These are phyloP conservation scores for Eucalyptus guilfoylei DNA, from an alignment of 345 rosid genomes.

Conservation along the genomic window DNA sequence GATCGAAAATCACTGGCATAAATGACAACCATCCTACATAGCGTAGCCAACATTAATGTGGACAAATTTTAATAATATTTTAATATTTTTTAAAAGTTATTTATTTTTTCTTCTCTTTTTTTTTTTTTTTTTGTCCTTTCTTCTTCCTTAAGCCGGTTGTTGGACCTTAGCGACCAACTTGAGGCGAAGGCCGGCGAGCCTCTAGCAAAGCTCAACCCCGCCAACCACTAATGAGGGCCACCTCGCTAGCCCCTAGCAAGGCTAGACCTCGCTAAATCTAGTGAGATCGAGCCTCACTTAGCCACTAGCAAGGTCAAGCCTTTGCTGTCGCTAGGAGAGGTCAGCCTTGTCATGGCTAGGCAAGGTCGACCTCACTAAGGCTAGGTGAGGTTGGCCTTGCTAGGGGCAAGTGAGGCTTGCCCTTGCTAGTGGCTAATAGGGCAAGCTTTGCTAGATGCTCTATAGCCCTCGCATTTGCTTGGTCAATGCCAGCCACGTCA, in stretches of 20 bases:
- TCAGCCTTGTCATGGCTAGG: accelerated
- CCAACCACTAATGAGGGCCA: accelerated
- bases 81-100: too few relatives aligned
- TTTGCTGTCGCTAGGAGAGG: too few relatives aligned
- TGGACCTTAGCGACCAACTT: neutral
- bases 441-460: neutral
- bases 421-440: neutral
- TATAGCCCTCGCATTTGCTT: too few relatives aligned
- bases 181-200: neutral
- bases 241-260: accelerated
- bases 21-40: accelerated
- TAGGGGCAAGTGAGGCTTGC: neutral
- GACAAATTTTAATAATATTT: too few relatives aligned
- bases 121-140: neutral
- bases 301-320: too few relatives aligned
- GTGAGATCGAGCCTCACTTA: too few relatives aligned
- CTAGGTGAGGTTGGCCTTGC: accelerated
- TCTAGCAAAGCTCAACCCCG: too few relatives aligned
- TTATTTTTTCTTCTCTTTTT: too few relatives aligned
- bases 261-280: accelerated
- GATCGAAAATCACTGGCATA: accelerated
- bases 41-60: neutral
- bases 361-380: neutral
- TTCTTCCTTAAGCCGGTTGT: neutral
- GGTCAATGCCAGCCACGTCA: accelerated